Evolutionary conservation across 495 filamentous ascomycete genomes (phyloP), one percentile per base, ranked within the genome.

Genomic region (Penicillium angulare): DNA sequence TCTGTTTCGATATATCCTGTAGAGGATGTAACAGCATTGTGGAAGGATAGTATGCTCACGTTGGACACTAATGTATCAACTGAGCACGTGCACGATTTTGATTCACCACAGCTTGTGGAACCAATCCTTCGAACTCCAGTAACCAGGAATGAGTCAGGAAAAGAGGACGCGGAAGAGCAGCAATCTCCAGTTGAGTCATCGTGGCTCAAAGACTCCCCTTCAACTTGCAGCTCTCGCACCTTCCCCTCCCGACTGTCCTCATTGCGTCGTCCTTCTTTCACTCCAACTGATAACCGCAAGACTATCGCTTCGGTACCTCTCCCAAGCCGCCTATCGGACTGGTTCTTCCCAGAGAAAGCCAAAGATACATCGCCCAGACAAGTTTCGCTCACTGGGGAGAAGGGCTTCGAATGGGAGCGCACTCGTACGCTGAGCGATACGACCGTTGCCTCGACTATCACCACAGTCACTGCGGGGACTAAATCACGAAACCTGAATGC

Each of bases 341-440:
- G 71, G 69, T 59, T 71, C 35, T 62, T 60, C 38, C 59, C 64
- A 5, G 45, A 48, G 17, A 52, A 51, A 42, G 24, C 10, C 31
- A 31, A 31, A 12, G 27, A 31, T 34, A 16, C 29, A 23, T 22
- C 47, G 15, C 38, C 58, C 24, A 24, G 53, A 22, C 43, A 63
- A 61, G 43, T 38, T 43, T 52, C 49, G 10, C 47, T 59, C 3
- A 49, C 52, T 3, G 52, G 57, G 16, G 64, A 63, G 17, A 52
- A 56, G 20, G 56, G 43, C 16, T 64, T 68, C 18, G 44, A 43
- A 4, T 70, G 66, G 54, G 65, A 66, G 29, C 66, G 67, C 51
- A 60, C 65, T 31, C 73, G 70, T 32, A 74, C 71, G 1, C 42
- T 72, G 26, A 77, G 73, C 42, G 71, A 71, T 13, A 71, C 69